A percentile compares a stretch with the other conserved stretches of the same genome.
Conservation (phyloP, 768 basidiomycete species). For the Russula vinacea region DNA sequence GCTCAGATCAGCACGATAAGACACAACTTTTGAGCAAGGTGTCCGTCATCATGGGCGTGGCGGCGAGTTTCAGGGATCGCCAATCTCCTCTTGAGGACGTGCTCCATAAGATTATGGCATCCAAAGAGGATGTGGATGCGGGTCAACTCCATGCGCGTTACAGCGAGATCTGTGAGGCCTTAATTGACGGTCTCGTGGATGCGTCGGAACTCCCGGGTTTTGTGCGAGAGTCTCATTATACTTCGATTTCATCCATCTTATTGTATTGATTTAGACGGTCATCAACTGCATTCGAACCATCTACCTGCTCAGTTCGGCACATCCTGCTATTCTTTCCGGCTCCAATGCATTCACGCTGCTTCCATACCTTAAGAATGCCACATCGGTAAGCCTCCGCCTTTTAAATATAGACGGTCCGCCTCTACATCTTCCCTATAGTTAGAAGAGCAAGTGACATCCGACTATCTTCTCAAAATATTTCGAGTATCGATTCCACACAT, state of each 20-base stretch:
- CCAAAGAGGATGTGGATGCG: conserved; percentile 59
- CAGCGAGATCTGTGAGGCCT: conserved; percentile 72
- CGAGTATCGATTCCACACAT: conserved; percentile 78
- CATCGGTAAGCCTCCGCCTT: conserved; percentile 51
- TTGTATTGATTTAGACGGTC: conserved; percentile 52
- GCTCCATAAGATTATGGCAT: conserved; percentile 75
- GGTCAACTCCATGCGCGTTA: conserved; percentile 62
- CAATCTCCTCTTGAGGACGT: conserved; percentile 83
- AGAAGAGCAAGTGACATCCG: conserved; percentile 81
- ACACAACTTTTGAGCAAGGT: conserved; percentile 60
- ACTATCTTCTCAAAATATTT: conserved; percentile 88
- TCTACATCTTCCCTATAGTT: conserved; percentile 42
- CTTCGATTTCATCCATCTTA: not conserved
- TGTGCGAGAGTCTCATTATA: conserved; percentile 43
- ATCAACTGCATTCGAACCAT: conserved; percentile 84
- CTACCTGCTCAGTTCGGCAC: conserved; percentile 75
- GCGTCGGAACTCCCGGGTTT: conserved; percentile 76
- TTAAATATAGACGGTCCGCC: not conserved
- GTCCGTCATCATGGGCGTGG: conserved; percentile 79
- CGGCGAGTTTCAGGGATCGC: conserved; percentile 76
- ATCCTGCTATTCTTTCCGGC: conserved; percentile 81
- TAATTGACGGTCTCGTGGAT: conserved; percentile 89
- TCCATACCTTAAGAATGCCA: conserved; percentile 84
- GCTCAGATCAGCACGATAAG: conserved; percentile 46
- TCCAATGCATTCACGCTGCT: conserved; percentile 80